A percentile compares a stretch with the other conserved stretches of the same genome.
phyloP scores from a whole-genome alignment of 1,284 basidiomycete species.

The Rhodotorula sp. region DNA sequence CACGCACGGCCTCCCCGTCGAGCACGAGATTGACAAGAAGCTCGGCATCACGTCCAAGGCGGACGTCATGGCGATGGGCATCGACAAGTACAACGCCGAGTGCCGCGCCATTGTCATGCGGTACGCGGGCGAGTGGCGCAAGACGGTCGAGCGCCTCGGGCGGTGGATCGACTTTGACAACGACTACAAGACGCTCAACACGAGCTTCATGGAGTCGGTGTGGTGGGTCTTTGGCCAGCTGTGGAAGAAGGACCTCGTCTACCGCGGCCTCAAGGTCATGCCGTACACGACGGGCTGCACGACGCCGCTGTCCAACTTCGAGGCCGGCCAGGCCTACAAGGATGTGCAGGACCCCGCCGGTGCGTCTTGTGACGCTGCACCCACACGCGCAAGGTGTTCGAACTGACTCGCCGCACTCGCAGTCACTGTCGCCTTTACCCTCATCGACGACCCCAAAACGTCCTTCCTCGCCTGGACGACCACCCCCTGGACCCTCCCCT shows the following conservation, averaged over 20 bases:
- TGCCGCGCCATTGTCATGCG: constrained; percentile 98
- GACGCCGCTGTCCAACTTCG: constrained; percentile 97
- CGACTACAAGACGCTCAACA: constrained; percentile 96
- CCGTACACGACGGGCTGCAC: constrained; percentile 97
- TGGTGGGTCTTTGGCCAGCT: constrained; percentile 99
- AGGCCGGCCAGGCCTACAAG: constrained; percentile 89
- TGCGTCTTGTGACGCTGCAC: constrained; percentile 46
- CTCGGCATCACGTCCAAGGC: constrained; percentile 88
- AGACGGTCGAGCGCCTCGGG: constrained; percentile 95
- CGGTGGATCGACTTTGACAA: constrained; percentile 99
- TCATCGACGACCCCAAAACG: constrained; percentile 88
- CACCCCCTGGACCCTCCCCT: constrained; percentile 97
- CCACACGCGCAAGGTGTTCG: not conserved
- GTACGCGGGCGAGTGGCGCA: constrained; percentile 89
- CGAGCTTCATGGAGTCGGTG: constrained; percentile 93
- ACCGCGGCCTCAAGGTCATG: constrained; percentile 93
- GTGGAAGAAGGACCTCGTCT: constrained; percentile 90
- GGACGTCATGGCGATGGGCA: constrained; percentile 94
- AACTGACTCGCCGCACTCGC: not conserved
- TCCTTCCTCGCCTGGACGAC: constrained; percentile 97
- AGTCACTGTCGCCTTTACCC: constrained; percentile 90
- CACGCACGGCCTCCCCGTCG: constrained; percentile 97
- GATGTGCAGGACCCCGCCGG: constrained; percentile 93
- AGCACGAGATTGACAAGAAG: constrained; percentile 99
- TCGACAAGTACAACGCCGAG: constrained; percentile 96